Evolutionary conservation across 805 yeast genomes (phyloP), one percentile per base, ranked within the genome.

Genomic region (Candida nanaspora): DNA sequence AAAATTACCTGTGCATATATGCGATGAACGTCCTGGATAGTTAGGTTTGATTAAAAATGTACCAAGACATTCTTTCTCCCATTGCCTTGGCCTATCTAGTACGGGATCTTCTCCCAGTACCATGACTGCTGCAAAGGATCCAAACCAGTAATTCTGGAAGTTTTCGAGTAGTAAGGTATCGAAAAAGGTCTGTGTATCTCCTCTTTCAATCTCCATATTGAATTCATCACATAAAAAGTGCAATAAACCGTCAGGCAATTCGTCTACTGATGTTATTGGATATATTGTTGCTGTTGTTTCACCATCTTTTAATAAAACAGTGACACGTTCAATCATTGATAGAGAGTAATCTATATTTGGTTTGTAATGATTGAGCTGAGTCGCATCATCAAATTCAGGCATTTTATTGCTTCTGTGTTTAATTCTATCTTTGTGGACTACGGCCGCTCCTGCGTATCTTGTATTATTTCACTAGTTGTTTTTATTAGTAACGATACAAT

Each of bases 61-160:
- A 0, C 98, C 98, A 36, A 93, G 67, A 57, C 97, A 91, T 56
- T 83, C 89, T 51, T 85, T 86, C 45, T 88, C 94, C 96, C 98
- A 89, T 55, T 82, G 87, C 39, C 82, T 74, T 29, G 70, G 57
- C 10, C 70, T 67, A 40, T 67, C 70, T 15, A 74, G 59, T 6
- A 57, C 48, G 0, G 76, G 66, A 0, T 67, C 70, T 54, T 85
- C 93, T 3, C 97, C 97, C n/a, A 87, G 66, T 43, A 66, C 80
- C 86, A 70, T 80, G 18, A 76, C 76, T 25, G 86, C 95, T 1
- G 85, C 86, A 61, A 86, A 82, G 4, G 84, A 72, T 2, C 86
- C 81, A 57, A 93, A 88, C 98, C 98, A 91, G 54, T 80, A 82
- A 45, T 77, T 76, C 52, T 78, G 82, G 55, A 91, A 93, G 46